Evolutionary conservation across 2,329 filamentous ascomycete genomes (phyloP), one percentile per base, ranked within the genome.

Genomic region (Penicillium occitanis): DNA sequence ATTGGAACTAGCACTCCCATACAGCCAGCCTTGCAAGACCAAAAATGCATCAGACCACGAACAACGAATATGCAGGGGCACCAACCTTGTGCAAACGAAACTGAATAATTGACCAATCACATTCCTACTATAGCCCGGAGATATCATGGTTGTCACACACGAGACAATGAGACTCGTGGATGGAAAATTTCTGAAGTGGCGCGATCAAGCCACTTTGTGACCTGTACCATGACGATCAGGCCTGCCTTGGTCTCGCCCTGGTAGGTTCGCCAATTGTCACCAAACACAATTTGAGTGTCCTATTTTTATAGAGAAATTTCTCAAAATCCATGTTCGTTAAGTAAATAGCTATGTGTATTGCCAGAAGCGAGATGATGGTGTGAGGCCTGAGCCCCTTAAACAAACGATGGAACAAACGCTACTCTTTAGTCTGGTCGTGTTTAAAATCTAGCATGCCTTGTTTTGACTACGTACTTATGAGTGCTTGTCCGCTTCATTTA

Each of bases 161-260:
- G 30, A 35, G 30, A 37, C 4, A 11, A 5, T 55, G n/a, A 19
- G 30, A 11, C 53, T 57, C 53, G 53, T 57, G 25, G 48, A n/a
- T 22, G 19, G 30, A 37, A n/a, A 22, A 14, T 25, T 25, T 19
- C 17, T 8, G 7, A 14, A 40, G 53, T 19, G 33, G 28, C 11
- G 51, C 53, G 17, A 5, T 57, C 53, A 57, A 57, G 53, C 33
- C 53, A 57, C 53, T 57, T 57, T 57, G 30, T 57, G 53, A 57
- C 33, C 11, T 57, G 33, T 57, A 35, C 30, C 28, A 57, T 57
- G 51, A 10, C 51, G n/a, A 57, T 57, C 33, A 2, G 33, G 33
- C 22, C 33, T 57, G 17, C 10, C 50, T 53, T 33, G 50, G 50
- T 33, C 46, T 53, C 30, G 50, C 25, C 50, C 50, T 10, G 28